Evolutionary conservation across 2,329 filamentous ascomycete genomes (phyloP).

Genomic region (Cladosporium sp.): DNA sequence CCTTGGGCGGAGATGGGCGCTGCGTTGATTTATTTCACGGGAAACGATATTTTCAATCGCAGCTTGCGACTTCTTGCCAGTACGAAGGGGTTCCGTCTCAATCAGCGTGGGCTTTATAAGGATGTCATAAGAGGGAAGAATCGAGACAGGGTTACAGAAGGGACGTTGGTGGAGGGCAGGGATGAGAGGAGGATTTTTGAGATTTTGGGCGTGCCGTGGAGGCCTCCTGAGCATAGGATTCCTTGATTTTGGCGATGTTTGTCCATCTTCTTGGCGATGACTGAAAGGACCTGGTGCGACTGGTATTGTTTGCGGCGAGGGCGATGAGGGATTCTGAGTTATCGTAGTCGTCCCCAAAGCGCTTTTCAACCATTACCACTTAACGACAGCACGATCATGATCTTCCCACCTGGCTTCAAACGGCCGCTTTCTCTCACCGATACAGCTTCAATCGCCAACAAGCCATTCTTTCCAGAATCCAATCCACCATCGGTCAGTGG

Average conservation of each 20-base stretch:
- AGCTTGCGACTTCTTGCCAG: constrained; percentile 75
- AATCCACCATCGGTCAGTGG: too few relatives aligned
- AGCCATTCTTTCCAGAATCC: too few relatives aligned
- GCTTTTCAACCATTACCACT: too few relatives aligned
- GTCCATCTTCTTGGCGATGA: too few relatives aligned
- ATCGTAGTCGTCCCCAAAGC: too few relatives aligned
- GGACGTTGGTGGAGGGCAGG: constrained; percentile 65
- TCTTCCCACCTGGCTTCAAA: too few relatives aligned
- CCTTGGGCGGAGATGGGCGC: constrained; percentile 75
- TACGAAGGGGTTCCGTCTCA: constrained; percentile 77
- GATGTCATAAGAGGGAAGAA: constrained; percentile 59
- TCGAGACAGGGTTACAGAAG: constrained; percentile 59
- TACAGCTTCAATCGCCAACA: too few relatives aligned
- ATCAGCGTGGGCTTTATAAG: constrained; percentile 74
- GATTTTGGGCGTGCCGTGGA: constrained; percentile 76
- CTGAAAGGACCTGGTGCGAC: too few relatives aligned
- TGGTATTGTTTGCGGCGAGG: too few relatives aligned
- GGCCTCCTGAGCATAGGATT: constrained; percentile 69
- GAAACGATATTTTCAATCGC: constrained; percentile 90
- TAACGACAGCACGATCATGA: too few relatives aligned
- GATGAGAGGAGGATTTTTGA: constrained; percentile 79
- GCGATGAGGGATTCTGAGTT: too few relatives aligned
- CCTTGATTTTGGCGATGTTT: constrained; percentile 53
- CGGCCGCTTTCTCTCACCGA: too few relatives aligned
- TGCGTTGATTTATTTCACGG: constrained; percentile 90